Base-by-base conservation (phyloP, 2,329 filamentous ascomycete genomes). In the Penicillium sp. region DNA sequence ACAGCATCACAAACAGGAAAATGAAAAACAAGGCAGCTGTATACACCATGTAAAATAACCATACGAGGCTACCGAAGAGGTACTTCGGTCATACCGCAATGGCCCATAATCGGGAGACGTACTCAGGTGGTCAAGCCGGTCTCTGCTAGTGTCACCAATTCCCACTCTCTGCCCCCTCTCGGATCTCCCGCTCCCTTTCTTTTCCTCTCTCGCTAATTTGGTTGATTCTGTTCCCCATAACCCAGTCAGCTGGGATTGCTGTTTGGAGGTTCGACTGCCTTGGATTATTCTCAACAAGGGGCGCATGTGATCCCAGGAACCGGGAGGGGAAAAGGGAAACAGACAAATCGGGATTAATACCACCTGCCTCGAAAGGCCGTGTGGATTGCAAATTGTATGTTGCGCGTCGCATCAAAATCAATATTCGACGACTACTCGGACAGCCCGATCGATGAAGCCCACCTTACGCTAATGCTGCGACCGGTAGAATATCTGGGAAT, bases 111-210 rank as follows among this genome's bases (percentile, higher is more conserved):
- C 40, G 37, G 25, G 18, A 31, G 42, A 34, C 47, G 54, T 55
- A 49, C 46, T 30, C 48, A 53, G 30, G 31, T 35, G 48, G 47
- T 53, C 48, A 53, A 45, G 50, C 52, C 44, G 44, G 53, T 46
- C 27, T 46, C 35, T 42, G 25, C 18, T 47, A 50, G 37, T 50
- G 37, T 53, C 49, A 43, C 40, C 34, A 18, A 41, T 38, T 46
- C 27, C 30, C 54, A 43, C 58, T 34, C 58, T 34, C 34, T 37
- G 34, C 40, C 41, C 49, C 47, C 52, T 56, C 44, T n/a, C n/a
- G n/a, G n/a, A n/a, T n/a, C n/a, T 28, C 30, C 34, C 29, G 11
- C 35, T 38, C 36, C 46, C 27, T 33, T 19, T 39, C 36, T 37
- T 18, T 10, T 39, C 49, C 14, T 49, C 52, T 45, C 33, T 33